Base-by-base conservation (phyloP, 2,329 filamentous ascomycete genomes). In the Tolypocladium amazonense region DNA sequence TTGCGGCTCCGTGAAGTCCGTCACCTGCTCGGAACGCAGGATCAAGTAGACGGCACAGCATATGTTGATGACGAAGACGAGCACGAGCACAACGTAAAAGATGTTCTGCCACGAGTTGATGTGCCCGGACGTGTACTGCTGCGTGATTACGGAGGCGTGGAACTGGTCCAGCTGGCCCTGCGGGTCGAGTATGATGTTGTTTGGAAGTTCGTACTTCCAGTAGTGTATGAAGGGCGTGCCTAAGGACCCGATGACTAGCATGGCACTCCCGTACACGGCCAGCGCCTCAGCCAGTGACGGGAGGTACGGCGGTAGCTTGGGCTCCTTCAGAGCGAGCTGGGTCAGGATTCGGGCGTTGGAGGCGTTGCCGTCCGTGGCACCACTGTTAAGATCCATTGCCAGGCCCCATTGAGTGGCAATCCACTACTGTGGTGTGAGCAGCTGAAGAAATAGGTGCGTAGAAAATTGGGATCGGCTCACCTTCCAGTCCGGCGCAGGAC, bases 1-100 rank as follows among this genome's bases (percentile, higher is more conserved):
- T 58, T 87, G 84, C 0, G 89, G 88, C 66, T 93, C 89, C 0
- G 86, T 89, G 68, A 88, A 92, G 73, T 93, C 90, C 0, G 88
- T 92, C 9, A 93, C 83, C 27, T 90, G 80, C 0, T 83, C 82
- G 0, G 76, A 75, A 7, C 75, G 69, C 63, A 80, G 76, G 55
- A 82, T 68, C 57, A 87, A 70, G 72, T 90, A 91, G 2, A 75
- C 67, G 0, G 90, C 74, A 60, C 87, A 88, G 45, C 87, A 75
- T 33, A 86, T 61, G 68, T 89, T 92, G 65, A 88, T 83, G 30
- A 82, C 63, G 66, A 91, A 89, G 1, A 89, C 85, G 18, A 85
- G 72, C 1, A 80, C 67, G 0, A 93, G 80, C 0, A 92, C 78
- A 1, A 85, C 60, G 67, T 89, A 87, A 72, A 92, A 93, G 0